Evolutionary conservation across 257 asterid genomes (phyloP).

Genomic region (Solanum arcanum): DNA sequence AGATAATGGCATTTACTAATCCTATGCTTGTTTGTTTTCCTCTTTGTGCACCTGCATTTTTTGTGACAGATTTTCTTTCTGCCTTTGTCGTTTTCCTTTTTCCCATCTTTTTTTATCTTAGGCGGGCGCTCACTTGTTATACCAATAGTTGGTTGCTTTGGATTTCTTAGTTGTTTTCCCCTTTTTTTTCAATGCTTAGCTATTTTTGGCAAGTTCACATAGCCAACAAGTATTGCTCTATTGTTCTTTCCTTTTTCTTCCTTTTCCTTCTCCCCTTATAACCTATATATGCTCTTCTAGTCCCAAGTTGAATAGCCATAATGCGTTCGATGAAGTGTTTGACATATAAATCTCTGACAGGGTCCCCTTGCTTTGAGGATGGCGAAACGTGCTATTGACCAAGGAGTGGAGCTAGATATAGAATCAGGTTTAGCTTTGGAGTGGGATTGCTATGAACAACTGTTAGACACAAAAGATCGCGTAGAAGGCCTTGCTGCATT

Average conservation of each 20-base stretch:
- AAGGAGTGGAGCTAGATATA: constrained; percentile 51
- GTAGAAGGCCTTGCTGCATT: constrained; percentile 90
- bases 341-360: constrained; percentile 16
- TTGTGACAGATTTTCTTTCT: not conserved
- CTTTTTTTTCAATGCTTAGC: not conserved
- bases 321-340: not conserved
- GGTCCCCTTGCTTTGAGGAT: constrained; percentile 84
- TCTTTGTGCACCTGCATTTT: not conserved
- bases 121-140: not conserved
- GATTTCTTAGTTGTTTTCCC: not conserved
- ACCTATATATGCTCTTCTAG: not conserved
- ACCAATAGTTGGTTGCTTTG: not conserved
- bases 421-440: constrained; percentile 54
- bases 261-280: not conserved
- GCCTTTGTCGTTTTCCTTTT: not conserved
- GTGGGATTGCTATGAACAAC: constrained; percentile 65
- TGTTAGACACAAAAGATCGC: constrained; percentile 68
- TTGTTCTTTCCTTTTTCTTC: not conserved
- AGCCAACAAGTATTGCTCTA: not conserved
- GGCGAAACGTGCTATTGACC: constrained; percentile 84
- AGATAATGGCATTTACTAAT: not conserved
- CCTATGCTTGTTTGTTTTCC: not conserved
- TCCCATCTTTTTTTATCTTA: not conserved
- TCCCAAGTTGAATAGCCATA: not conserved
- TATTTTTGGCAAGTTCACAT: not conserved